Conservation (phyloP, 1,284 basidiomycete genomes). For the Hortiboletus rubellus region DNA sequence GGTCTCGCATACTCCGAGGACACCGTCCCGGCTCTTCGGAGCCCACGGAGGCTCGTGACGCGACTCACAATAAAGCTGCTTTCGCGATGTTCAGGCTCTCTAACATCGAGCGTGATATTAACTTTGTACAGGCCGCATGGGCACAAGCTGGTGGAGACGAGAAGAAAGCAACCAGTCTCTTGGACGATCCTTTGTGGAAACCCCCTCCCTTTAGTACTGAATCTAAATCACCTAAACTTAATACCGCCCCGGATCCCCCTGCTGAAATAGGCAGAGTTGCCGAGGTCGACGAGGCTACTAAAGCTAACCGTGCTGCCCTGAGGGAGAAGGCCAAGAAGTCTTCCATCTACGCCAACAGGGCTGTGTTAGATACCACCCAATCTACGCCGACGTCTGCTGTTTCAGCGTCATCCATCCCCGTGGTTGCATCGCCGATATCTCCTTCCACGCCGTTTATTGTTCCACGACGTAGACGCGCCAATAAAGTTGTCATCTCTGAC, state of each 20-base stretch:
- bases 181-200: constrained; percentile 59
- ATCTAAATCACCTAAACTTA: constrained; percentile 18
- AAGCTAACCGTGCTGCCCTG: constrained; percentile 58
- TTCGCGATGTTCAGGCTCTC: constrained; percentile 62
- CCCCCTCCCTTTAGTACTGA: constrained; percentile 29
- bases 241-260: constrained; percentile 30
- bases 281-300: constrained; percentile 67
- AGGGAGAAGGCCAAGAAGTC: constrained; percentile 76
- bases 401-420: constrained; percentile 23
- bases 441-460: constrained; percentile 44
- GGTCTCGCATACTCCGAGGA: constrained; percentile 52
- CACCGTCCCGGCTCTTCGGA: constrained; percentile 35
- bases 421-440: constrained; percentile 42
- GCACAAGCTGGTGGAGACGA: constrained; percentile 56
- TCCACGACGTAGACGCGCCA: constrained; percentile 50
- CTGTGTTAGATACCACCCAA: constrained; percentile 45
- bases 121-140: constrained; percentile 63
- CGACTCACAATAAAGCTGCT: constrained; percentile 37
- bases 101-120: constrained; percentile 50
- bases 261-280: constrained; percentile 59
- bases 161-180: constrained; percentile 54
- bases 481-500: constrained; percentile 65
- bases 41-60: constrained; percentile 30
- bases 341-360: constrained; percentile 70
- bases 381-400: constrained; percentile 19